Base-by-base conservation (phyloP, 495 filamentous ascomycete species). In the Jackrogersella minutella region DNA sequence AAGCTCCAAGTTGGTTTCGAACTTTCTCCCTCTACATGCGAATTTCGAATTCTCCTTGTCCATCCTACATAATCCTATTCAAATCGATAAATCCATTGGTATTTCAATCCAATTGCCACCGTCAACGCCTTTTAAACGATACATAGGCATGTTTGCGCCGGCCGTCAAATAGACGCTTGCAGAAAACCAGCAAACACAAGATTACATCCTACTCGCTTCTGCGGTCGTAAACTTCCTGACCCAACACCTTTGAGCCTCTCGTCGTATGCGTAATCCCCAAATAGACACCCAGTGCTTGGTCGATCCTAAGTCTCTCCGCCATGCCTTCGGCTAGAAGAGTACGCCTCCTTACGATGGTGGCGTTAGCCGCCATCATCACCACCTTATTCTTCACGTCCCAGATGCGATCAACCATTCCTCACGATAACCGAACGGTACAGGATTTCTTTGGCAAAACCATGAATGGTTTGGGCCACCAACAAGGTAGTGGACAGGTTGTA, bases 251-350 rank as follows among this genome's bases (percentile, higher is more conserved):
- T 39, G 33, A 51, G 22, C 16, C 13, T 43, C 47, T 28, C 7
- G 31, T 55, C 55, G 14, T 44, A 59, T 54, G 47, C 60, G 33
- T 56, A 65, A 61, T 40, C 30, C 43, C 28, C n/a, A n/a, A 33
- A 3, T 39, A 39, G 40, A 59, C 21, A 49, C 34, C 14, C 13
- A 30, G 14, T 16, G 8, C 26, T 44, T 14, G 28, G 14, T 55
- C 54, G 10, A 19, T 13, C 49, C 22, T 39, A 47, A 33, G 16
- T 57, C 11, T 30, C 19, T 55, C 66, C 75, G 81, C 44, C 40
- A 93, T 96, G 91, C 86, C 87, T 69, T 91, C 91, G 0, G 82
- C 83, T 69, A 85, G 92, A 58, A 87, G 91, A 54, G 61, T 91
- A 39, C 87, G 86, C 54, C 74, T 87, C 34, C 73, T 90, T 24